phyloP scores from a whole-genome alignment of 2,329 filamentous ascomycete species.

The Westerdykella aurantiaca region DNA sequence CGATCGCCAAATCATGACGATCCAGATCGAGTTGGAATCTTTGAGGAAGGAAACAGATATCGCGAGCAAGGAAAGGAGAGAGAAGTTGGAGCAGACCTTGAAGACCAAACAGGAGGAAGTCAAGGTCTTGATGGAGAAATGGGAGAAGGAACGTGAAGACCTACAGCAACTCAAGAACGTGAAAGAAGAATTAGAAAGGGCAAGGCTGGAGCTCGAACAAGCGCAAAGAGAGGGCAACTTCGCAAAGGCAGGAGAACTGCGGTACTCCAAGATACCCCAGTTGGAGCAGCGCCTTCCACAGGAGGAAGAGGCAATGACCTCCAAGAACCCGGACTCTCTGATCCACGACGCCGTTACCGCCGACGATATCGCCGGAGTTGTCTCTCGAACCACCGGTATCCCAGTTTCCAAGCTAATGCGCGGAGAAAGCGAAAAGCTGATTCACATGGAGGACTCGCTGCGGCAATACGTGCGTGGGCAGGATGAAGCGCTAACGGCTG shows the following conservation, averaged over 20 bases:
- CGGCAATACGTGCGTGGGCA: slow-evolving; percentile 82
- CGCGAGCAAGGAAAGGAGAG: slow-evolving; percentile 77
- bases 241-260: slow-evolving; percentile 79
- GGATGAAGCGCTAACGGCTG: slow-evolving; percentile 85
- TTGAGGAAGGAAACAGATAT: slow-evolving; percentile 90
- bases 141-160: slow-evolving; percentile 83
- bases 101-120: slow-evolving; percentile 73
- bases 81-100: slow-evolving; percentile 74
- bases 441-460: slow-evolving; percentile 90
- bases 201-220: slow-evolving; percentile 76
- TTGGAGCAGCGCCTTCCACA: slow-evolving; percentile 74
- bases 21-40: slow-evolving; percentile 94
- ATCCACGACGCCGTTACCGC: slow-evolving; percentile 93
- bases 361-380: slow-evolving; percentile 89
- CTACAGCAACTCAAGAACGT: slow-evolving; percentile 82
- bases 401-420: slow-evolving; percentile 88
- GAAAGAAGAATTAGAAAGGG: slow-evolving; percentile 82
- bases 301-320: slow-evolving; percentile 50
- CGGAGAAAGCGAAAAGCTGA: slow-evolving; percentile 88
- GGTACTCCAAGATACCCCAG: slow-evolving; percentile 79
- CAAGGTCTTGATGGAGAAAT: slow-evolving; percentile 67
- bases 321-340: slow-evolving; percentile 49
- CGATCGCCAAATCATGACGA: slow-evolving; percentile 92
- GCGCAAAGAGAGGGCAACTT: slow-evolving; percentile 87
- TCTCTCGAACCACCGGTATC: slow-evolving; percentile 86